phyloP scores from a whole-genome alignment of 768 basidiomycete species.

The Leccinum imitatum region DNA sequence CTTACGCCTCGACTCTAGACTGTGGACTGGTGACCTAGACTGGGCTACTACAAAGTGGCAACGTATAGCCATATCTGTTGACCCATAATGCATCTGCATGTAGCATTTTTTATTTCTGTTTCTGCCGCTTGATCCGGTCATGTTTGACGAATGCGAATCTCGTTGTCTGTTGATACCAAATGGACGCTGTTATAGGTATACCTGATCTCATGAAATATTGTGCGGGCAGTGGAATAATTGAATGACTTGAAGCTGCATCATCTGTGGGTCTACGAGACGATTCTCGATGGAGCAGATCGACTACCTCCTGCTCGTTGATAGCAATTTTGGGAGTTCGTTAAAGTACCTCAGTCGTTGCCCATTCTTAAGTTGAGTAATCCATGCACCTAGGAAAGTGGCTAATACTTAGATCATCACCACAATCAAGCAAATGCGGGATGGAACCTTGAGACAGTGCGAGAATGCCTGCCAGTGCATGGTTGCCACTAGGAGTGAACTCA shows the following conservation, averaged over 20 bases:
- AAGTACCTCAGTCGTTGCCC: no score
- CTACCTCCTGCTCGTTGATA: neutral
- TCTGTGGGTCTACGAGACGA: neutral
- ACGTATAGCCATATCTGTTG: neutral
- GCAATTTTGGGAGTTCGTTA: no score
- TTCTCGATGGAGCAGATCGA: neutral
- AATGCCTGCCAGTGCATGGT: no score
- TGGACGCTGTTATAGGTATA: neutral
- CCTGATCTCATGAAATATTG: neutral
- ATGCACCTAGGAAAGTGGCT: no score
- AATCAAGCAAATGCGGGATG: no score
- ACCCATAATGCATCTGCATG: neutral
- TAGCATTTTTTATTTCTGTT: neutral
- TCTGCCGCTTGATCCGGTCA: neutral
- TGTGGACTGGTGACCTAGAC: neutral
- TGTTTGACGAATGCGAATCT: neutral
- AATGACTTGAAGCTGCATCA: neutral
- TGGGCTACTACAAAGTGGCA: neutral
- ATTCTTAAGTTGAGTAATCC: no score
- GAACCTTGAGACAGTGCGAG: no score
- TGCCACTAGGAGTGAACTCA: no score
- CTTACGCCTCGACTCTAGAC: slow-evolving; percentile 10
- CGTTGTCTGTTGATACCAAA: neutral
- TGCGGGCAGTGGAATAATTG: neutral
- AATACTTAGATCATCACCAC: no score